These are phyloP conservation scores for Mycena metata DNA, from an alignment of 768 basidiomycete species.

Conservation along the genomic window DNA sequence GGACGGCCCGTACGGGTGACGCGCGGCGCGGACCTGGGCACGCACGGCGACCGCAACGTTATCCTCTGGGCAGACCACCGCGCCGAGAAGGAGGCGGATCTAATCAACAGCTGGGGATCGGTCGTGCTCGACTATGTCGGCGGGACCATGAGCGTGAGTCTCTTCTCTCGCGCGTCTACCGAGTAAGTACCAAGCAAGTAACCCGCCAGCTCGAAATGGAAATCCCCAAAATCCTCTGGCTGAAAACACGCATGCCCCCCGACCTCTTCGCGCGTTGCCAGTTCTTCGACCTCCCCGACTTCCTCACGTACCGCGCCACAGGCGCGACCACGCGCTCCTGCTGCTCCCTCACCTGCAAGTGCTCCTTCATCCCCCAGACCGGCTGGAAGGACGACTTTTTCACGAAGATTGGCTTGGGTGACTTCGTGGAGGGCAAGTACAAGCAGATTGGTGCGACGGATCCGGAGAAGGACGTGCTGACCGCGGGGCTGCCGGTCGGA, in stretches of 20 bases:
- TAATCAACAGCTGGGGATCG: constrained; percentile 89
- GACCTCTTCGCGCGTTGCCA: constrained; percentile 80
- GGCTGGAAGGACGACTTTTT: constrained; percentile 96
- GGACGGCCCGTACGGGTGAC: constrained; percentile 85
- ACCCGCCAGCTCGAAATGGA: constrained; percentile 92
- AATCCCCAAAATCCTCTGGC: constrained; percentile 96
- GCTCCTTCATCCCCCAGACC: constrained; percentile 85
- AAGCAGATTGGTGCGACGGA: constrained; percentile 74
- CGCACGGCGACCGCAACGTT: constrained; percentile 83
- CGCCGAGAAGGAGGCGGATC: constrained; percentile 90
- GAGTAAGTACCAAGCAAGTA: constrained; percentile 25
- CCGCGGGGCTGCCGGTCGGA: constrained; percentile 90
- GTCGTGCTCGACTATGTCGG: constrained; percentile 95
- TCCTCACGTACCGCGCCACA: constrained; percentile 94
- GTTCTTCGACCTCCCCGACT: constrained; percentile 95
- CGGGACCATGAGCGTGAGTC: constrained; percentile 90
- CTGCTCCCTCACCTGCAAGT: constrained; percentile 97
- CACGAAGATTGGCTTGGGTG: constrained; percentile 81
- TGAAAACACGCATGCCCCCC: constrained; percentile 88
- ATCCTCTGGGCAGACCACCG: constrained; percentile 98
- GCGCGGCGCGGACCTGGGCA: constrained; percentile 72
- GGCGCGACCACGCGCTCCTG: constrained; percentile 79
- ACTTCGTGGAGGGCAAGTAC: constrained; percentile 78
- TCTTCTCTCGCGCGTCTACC: not conserved
- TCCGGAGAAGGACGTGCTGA: constrained; percentile 71